These are phyloP conservation scores for Triangularia verruculosa DNA, from an alignment of 2,329 filamentous ascomycete species.

Conservation along the genomic window DNA sequence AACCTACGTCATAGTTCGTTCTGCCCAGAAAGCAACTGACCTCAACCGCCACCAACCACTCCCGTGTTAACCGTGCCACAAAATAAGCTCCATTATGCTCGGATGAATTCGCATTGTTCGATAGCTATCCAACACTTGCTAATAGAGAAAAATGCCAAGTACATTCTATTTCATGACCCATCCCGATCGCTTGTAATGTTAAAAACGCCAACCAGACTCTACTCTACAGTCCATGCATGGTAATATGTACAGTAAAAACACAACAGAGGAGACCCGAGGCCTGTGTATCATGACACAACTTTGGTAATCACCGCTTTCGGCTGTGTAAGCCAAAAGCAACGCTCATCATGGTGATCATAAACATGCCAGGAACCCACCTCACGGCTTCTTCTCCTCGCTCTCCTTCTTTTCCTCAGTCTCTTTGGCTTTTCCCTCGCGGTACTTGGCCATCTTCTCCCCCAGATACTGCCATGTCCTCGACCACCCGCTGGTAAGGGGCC, in stretches of 20 bases:
- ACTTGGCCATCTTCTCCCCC: conserved; percentile 75
- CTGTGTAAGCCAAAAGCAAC: conserved; percentile 1
- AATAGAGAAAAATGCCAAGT: neutral
- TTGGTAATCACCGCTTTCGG: neutral
- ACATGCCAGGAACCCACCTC: neutral
- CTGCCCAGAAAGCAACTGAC: neutral
- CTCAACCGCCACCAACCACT: neutral
- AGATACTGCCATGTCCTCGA: conserved; percentile 70
- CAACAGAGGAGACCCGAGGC: neutral
- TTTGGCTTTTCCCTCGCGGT: conserved; percentile 40
- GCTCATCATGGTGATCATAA: neutral
- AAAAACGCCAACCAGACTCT: neutral
- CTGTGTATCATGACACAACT: neutral
- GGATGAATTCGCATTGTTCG: neutral
- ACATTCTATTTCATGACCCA: neutral
- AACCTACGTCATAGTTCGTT: neutral
- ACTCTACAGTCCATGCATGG: neutral
- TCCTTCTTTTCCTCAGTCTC: conserved; percentile 1
- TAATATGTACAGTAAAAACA: neutral
- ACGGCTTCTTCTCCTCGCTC: conserved; percentile 11
- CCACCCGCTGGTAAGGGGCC: conserved; percentile 74
- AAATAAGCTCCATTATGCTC: neutral
- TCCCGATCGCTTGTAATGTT: neutral
- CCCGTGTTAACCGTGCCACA: neutral
- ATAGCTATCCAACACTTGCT: too few species aligned